Conservation (phyloP, 2,329 filamentous ascomycete genomes). For the Phialemonium atrogriseum region DNA sequence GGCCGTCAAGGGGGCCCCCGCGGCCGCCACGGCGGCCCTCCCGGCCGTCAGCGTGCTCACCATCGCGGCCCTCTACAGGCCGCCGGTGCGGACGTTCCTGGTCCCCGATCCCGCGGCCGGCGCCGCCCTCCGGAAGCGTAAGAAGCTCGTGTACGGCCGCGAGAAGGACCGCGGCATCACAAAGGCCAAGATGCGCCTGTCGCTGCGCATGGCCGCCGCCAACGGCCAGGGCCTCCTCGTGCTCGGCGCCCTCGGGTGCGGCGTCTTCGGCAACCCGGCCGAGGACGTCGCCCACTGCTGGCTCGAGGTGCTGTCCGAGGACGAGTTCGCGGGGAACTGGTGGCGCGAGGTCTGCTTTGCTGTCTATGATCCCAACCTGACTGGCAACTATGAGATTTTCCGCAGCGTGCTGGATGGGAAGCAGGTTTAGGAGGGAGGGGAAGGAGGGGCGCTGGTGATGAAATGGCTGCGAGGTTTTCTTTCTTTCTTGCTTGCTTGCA, state of each 20-base stretch:
- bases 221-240: slow-evolving; percentile 50
- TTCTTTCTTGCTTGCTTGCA: too few relatives aligned
- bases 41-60: too few relatives aligned
- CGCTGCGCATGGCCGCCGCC: slow-evolving; percentile 47
- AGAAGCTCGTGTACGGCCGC: slow-evolving; percentile 26
- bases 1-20: slow-evolving; percentile 8
- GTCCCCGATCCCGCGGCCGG: too few relatives aligned
- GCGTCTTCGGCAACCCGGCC: slow-evolving; percentile 54
- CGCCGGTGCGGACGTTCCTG: too few relatives aligned
- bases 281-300: slow-evolving; percentile 54
- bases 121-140: too few relatives aligned
- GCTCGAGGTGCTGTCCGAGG: slow-evolving; percentile 48
- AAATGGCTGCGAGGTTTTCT: too few relatives aligned
- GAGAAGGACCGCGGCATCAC: slow-evolving; percentile 39
- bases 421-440: too few relatives aligned
- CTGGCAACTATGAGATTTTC: slow-evolving; percentile 43
- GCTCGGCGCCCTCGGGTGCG: slow-evolving; percentile 61
- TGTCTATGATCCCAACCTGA: slow-evolving; percentile 35
- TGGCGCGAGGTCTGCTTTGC: slow-evolving; percentile 59
- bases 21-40: too few relatives aligned
- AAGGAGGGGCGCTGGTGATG: too few relatives aligned
- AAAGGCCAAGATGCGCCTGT: slow-evolving; percentile 54
- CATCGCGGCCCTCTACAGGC: too few relatives aligned
- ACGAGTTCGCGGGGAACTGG: slow-evolving; percentile 55
- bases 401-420: slow-evolving; percentile 27